These are phyloP conservation scores for Paecilomyces niveus DNA, from an alignment of 2,329 filamentous ascomycete species.

Conservation along the genomic window DNA sequence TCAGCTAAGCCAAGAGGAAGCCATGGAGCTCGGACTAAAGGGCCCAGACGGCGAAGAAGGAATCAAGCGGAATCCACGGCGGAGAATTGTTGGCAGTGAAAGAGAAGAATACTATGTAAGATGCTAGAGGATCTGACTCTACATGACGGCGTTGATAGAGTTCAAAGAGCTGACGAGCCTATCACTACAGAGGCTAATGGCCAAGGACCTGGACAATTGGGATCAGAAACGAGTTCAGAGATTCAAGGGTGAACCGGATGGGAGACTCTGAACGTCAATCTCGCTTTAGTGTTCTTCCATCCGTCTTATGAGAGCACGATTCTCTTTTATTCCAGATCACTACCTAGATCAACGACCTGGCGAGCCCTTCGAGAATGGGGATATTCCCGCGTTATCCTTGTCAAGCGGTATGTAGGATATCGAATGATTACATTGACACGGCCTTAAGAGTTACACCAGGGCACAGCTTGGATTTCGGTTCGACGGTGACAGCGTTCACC, in stretches of 20 bases:
- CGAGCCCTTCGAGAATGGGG: background rate
- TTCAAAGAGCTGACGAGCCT: background rate
- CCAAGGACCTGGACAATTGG: constrained; percentile 92
- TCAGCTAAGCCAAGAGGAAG: constrained; percentile 78
- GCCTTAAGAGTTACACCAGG: background rate
- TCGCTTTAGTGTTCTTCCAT: background rate
- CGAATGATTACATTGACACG: background rate
- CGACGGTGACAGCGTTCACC: background rate
- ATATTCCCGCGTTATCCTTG: background rate
- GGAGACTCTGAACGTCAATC: constrained; percentile 52
- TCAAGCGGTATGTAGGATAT: background rate
- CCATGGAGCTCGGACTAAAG: constrained; percentile 67
- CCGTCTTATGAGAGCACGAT: background rate
- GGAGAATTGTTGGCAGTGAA: constrained; percentile 35
- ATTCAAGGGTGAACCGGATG: constrained; percentile 83
- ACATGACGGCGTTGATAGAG: background rate
- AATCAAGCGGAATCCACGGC: constrained; percentile 49
- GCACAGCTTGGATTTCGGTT: background rate
- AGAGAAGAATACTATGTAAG: constrained; percentile 43
- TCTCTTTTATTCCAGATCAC: background rate
- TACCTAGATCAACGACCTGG: background rate
- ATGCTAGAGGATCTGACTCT: background rate
- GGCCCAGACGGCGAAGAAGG: constrained; percentile 66
- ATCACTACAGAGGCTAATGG: constrained; percentile 59
- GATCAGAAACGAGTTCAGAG: constrained; percentile 92